A percentile compares a stretch with the other conserved stretches of the same genome.
Evolutionary conservation across 2,329 filamentous ascomycete genomes (phyloP).

Genomic region (Penicillium sp.): DNA sequence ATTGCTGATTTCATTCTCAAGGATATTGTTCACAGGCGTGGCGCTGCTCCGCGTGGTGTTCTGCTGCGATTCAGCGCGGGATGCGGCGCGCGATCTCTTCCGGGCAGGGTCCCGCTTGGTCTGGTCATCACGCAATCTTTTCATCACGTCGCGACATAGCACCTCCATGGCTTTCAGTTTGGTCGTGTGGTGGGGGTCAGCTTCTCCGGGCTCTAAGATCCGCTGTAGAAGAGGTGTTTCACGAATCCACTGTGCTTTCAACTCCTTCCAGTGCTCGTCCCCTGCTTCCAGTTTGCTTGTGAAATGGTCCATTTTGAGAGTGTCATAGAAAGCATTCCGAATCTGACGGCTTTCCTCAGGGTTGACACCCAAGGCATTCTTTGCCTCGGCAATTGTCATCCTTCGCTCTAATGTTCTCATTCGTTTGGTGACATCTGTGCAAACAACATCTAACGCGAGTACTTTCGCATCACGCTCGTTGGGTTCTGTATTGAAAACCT

Average conservation of each 20-base stretch:
- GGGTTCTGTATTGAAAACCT: slow-evolving; percentile 60
- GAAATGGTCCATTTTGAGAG: slow-evolving; percentile 66
- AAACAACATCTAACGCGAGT: slow-evolving; percentile 75
- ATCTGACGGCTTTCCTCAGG: slow-evolving; percentile 67
- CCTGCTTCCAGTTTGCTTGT: slow-evolving; percentile 73
- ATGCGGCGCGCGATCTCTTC: slow-evolving; percentile 30
- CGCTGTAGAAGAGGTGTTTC: slow-evolving; percentile 56
- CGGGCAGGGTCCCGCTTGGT: slow-evolving; percentile 55
- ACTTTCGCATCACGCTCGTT: slow-evolving; percentile 62
- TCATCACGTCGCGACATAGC: slow-evolving; percentile 74
- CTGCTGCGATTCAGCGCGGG: slow-evolving; percentile 23
- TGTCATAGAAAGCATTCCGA: slow-evolving; percentile 65
- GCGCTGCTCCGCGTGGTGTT: slow-evolving; percentile 21
- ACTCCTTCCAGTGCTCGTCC: slow-evolving; percentile 66
- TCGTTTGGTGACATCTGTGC: slow-evolving; percentile 77
- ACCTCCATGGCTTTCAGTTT: slow-evolving; percentile 69
- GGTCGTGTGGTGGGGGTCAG: slow-evolving; percentile 54
- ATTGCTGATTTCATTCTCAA: slow-evolving; percentile 34
- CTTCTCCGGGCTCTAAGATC: slow-evolving; percentile 53
- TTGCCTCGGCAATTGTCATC: slow-evolving; percentile 74
- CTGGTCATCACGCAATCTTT: slow-evolving; percentile 69
- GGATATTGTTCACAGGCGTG: slow-evolving; percentile 23
- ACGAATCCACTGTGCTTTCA: slow-evolving; percentile 69
- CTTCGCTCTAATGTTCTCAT: slow-evolving; percentile 65
- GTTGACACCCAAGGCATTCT: slow-evolving; percentile 69